Evolutionary conservation across 345 rosid genomes (phyloP).

Genomic region (Euphorbia peplus): DNA sequence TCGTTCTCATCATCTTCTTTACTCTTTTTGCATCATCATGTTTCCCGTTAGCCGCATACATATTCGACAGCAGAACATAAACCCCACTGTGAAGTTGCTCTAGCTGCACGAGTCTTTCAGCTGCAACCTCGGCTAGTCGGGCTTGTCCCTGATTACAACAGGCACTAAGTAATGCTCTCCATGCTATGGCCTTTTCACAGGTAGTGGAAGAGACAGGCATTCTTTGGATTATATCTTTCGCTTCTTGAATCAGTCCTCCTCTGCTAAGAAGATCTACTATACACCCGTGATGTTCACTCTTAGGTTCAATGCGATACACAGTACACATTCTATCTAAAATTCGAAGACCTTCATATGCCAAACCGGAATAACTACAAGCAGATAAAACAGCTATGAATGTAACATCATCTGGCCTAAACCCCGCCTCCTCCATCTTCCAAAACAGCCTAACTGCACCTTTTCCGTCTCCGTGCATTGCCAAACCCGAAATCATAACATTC

Average conservation of each 20-base stretch:
- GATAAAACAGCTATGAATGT: slow-evolving; percentile 33
- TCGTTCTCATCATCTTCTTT: slow-evolving; percentile 32
- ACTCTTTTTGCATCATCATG: slow-evolving; percentile 32
- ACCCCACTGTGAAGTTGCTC: slow-evolving; percentile 34
- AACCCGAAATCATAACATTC: slow-evolving; percentile 42
- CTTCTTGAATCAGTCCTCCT: slow-evolving; percentile 32
- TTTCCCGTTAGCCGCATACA: slow-evolving; percentile 29
- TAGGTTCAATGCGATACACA: slow-evolving; percentile 26
- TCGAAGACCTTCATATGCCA: slow-evolving; percentile 32
- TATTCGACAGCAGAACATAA: slow-evolving; percentile 31
- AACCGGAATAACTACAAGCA: slow-evolving; percentile 36
- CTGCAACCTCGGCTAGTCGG: slow-evolving; percentile 31
- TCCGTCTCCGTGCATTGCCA: slow-evolving; percentile 41
- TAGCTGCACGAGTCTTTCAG: slow-evolving; percentile 32
- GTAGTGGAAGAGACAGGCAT: slow-evolving; percentile 22
- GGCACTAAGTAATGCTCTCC: slow-evolving; percentile 37
- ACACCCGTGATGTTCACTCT: slow-evolving; percentile 37
- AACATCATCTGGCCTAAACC: slow-evolving; percentile 34
- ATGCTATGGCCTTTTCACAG: slow-evolving; percentile 37
- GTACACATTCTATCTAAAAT: slow-evolving; percentile 27
- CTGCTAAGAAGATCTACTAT: slow-evolving; percentile 31
- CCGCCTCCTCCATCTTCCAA: slow-evolving; percentile 28
- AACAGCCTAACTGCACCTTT: slow-evolving; percentile 24
- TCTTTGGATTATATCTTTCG: slow-evolving; percentile 21
- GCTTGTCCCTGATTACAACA: slow-evolving; percentile 26